Base-by-base conservation (phyloP, 768 basidiomycete species). In the Kwoniella newhampshirensis region DNA sequence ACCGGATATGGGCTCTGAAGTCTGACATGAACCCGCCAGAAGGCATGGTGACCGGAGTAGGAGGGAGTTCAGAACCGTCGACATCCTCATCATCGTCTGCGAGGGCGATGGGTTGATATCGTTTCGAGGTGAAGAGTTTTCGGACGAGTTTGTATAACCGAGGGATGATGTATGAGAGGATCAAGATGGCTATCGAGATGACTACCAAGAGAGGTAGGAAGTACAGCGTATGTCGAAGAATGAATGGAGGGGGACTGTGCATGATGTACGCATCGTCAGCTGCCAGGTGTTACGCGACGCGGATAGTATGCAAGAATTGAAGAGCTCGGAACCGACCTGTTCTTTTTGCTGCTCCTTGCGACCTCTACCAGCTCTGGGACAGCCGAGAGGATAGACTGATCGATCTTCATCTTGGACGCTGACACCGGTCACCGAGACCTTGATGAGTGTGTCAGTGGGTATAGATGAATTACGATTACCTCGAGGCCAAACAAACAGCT, bases 141-240 rank as follows among this genome's bases (percentile, higher is more conserved):
- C 36, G 42, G 46, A 68, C 20, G 25, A 55, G 60, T 23, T 61
- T 61, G 54, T 66, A 67, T 23, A 71, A 44, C 21, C 54, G 57
- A 8, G 70, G 66, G 25, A 78, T 57, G 27, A 75, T 43, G 37
- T 57, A 61, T 43, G 75, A 75, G 1, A 79, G 36, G 40, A 79
- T 47, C n/a, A 81, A 70, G 50, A 79, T 44, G 35, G 71, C 39
- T 17, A 73, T 61, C 0, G 81, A 81, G 18, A 68, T 62, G 11
- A 65, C 66, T 28, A 79, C 76, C 27, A 78, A 56, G 58, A 79
- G 70, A 28, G 75, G 74, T 2, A 81, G 79, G 35, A 80, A 64
- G 27, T 78, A 67, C 7, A 81, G 76, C 3, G 54, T 63, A 26
- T 70, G 59, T 11, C 47, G 20, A 8, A 68, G 35, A 17, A 70